phyloP scores from a whole-genome alignment of 139 green algal species.

The Chlorella sp. region DNA sequence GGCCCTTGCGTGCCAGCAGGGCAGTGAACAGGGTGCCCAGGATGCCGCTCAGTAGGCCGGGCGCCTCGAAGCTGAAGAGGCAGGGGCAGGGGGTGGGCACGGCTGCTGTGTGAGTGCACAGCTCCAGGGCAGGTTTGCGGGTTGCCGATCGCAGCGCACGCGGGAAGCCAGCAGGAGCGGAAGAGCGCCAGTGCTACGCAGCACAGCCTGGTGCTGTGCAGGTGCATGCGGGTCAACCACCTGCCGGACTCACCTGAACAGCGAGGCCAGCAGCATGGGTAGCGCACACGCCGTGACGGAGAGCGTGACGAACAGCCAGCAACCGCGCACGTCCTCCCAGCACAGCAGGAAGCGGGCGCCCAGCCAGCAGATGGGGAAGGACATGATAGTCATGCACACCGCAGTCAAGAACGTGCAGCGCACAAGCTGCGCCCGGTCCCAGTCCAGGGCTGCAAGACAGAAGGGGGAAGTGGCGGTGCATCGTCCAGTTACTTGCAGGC shows the following conservation, averaged over 20 bases:
- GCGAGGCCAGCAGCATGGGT: constrained; percentile 26
- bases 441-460: constrained; percentile 17
- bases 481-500: too few relatives aligned
- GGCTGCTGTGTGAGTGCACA: too few relatives aligned
- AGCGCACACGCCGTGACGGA: constrained; percentile 27
- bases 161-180: background rate
- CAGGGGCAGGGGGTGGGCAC: background rate
- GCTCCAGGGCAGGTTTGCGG: too few relatives aligned
- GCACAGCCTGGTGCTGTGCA: background rate
- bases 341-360: constrained; percentile 38
- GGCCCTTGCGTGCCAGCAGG: background rate
- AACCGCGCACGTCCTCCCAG: constrained; percentile 29
- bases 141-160: background rate
- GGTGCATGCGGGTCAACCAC: background rate
- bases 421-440: constrained; percentile 34
- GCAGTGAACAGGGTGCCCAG: background rate
- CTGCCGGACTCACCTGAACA: constrained; percentile 24
- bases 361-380: constrained; percentile 29
- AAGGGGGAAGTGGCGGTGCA: too few relatives aligned
- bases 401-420: constrained; percentile 32
- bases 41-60: constrained; percentile 39
- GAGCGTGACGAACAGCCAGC: constrained; percentile 38
- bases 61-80: constrained; percentile 34
- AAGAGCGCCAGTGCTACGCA: too few relatives aligned
- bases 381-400: constrained; percentile 28